A percentile compares a stretch with the other conserved stretches of the same genome.
Conservation (phyloP, 768 basidiomycete species). For the Tylopilus balloui region DNA sequence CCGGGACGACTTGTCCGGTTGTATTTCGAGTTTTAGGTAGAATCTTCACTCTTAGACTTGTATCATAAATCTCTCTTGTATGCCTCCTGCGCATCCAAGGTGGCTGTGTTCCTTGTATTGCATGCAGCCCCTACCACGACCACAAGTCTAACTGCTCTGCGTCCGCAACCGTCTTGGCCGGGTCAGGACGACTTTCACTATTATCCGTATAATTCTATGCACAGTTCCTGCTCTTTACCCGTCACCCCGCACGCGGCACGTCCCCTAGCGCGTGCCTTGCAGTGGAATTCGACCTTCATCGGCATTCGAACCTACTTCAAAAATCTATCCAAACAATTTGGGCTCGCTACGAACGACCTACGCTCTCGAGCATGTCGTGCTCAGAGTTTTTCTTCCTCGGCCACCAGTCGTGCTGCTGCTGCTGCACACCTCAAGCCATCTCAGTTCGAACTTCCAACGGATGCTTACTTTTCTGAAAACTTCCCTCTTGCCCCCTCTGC, state of each 20-base stretch:
- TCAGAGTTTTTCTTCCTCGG: slow-evolving; percentile 19
- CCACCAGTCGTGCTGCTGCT: not conserved
- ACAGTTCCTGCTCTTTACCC: slow-evolving; percentile 7
- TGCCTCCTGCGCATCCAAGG: not conserved
- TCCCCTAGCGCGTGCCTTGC: slow-evolving; percentile 5
- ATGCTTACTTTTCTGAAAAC: slow-evolving; percentile 28
- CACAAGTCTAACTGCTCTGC: not conserved
- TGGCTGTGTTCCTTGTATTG: slow-evolving; percentile 17
- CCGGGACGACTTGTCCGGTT: not conserved
- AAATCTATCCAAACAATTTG: slow-evolving; percentile 10
- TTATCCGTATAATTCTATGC: slow-evolving; percentile 9
- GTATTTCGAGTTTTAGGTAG: not conserved
- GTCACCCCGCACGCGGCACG: not conserved
- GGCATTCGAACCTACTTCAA: slow-evolving; percentile 30
- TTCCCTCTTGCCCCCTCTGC: slow-evolving; percentile 25
- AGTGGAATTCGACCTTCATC: slow-evolving; percentile 25
- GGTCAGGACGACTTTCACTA: not conserved
- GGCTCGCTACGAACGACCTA: not conserved
- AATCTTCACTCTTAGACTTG: not conserved
- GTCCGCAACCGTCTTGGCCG: not conserved
- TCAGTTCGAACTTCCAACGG: slow-evolving; percentile 22
- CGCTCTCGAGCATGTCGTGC: not conserved
- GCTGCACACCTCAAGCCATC: slow-evolving; percentile 14
- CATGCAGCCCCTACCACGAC: not conserved
- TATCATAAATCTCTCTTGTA: not conserved